These are phyloP conservation scores for Hyphopichia homilentoma DNA, from an alignment of 805 yeast genomes.

Conservation along the genomic window DNA sequence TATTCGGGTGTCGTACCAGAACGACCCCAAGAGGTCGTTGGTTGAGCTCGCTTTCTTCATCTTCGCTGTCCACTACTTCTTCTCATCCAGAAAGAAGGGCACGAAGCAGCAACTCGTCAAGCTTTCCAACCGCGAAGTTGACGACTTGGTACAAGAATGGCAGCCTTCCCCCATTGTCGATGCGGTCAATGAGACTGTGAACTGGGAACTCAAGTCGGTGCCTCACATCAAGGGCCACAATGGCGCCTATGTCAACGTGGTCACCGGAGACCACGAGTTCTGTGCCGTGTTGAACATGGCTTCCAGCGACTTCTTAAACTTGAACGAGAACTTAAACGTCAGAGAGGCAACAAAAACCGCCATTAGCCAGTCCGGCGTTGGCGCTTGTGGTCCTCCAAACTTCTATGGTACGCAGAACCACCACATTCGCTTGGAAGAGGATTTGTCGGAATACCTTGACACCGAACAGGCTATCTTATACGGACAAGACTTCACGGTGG, in stretches of 20 bases:
- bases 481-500: slow-evolving; percentile 88
- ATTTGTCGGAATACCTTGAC: slow-evolving; percentile 69
- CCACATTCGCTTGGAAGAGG: slow-evolving; percentile 75
- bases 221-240: slow-evolving; percentile 63
- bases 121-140: slow-evolving; percentile 61
- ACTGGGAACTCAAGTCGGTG: slow-evolving; percentile 58
- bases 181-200: slow-evolving; percentile 46
- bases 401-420: slow-evolving; percentile 95
- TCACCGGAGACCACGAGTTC: slow-evolving; percentile 19
- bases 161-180: slow-evolving; percentile 79
- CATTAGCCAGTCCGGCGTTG: slow-evolving; percentile 79
- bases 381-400: slow-evolving; percentile 98
- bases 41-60: slow-evolving; percentile 75
- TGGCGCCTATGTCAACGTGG: slow-evolving; percentile 33
- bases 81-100: slow-evolving; percentile 72
- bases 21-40: slow-evolving; percentile 88
- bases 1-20: slow-evolving; percentile 79
- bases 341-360: slow-evolving; percentile 51
- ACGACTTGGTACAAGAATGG: slow-evolving; percentile 88
- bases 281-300: slow-evolving; percentile 58
- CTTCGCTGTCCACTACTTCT: slow-evolving; percentile 81
- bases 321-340: slow-evolving; percentile 49
- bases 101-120: slow-evolving; percentile 68
- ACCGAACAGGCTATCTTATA: slow-evolving; percentile 78
- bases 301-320: slow-evolving; percentile 65